Conservation (phyloP, 257 asterid species). For the Ehretia macrophylla region DNA sequence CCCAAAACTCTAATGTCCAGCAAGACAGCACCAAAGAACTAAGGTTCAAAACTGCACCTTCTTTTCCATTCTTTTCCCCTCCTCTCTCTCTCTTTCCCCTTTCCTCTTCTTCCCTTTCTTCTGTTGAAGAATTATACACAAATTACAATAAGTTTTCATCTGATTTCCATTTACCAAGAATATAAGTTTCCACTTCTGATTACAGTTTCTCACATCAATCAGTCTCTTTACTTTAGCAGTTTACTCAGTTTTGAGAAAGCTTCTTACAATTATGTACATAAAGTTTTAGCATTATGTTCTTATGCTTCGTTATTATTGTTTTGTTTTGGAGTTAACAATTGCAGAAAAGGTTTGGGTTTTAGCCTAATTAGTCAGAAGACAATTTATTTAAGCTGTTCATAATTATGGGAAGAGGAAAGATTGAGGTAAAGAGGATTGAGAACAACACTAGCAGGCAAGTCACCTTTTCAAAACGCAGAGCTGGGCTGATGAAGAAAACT, state of each 20-base stretch:
- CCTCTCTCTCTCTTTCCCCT: not conserved
- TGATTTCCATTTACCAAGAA: too few species aligned
- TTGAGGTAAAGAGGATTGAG: conserved; percentile 81
- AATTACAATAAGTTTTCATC: conserved; percentile 23
- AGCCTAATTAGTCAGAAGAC: not conserved
- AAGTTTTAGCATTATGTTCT: conserved; percentile 18
- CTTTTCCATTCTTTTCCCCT: too few species aligned
- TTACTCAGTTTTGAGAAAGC: conserved; percentile 12
- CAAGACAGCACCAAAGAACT: conserved; percentile 20
- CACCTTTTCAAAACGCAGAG: conserved; percentile 68
- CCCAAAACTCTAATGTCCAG: conserved; percentile 33
- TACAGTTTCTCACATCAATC: conserved; percentile 12
- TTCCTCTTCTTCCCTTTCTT: not conserved
- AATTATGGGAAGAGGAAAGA: conserved; percentile 76
- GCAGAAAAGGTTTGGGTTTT: not conserved
- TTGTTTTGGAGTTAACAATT: not conserved
- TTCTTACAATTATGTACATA: not conserved
- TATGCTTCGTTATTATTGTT: not conserved
- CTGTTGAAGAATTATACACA: conserved; percentile 23
- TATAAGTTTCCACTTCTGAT: conserved; percentile 21
- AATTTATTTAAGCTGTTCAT: not conserved
- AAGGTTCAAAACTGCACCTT: not conserved
- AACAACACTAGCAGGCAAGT: conserved; percentile 82
- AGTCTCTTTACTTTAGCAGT: conserved; percentile 4
- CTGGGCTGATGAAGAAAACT: conserved; percentile 73